Evolutionary conservation across 306 rosid genomes (phyloP).

Genomic region (Quercus wislizeni): DNA sequence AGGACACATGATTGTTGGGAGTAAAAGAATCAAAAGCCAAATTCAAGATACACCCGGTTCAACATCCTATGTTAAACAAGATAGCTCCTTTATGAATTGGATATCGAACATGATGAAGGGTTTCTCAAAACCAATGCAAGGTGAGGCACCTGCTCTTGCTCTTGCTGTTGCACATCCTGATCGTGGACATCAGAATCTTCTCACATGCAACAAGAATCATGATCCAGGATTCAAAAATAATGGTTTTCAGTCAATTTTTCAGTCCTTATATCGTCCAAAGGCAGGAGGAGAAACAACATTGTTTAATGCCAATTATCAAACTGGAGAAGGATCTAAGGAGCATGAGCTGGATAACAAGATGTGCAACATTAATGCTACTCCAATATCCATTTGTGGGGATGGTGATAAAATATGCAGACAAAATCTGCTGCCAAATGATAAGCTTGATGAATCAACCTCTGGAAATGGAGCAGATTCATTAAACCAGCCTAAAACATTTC

Average conservation of each 20-base stretch:
- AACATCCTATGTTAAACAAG: slow-evolving; percentile 35
- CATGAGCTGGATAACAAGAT: slow-evolving; percentile 32
- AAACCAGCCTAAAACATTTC: slow-evolving; percentile 36
- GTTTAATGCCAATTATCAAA: slow-evolving; percentile 26
- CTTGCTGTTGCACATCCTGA: slow-evolving; percentile 38
- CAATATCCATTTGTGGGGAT: slow-evolving; percentile 44
- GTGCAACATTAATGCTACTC: slow-evolving; percentile 44
- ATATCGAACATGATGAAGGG: slow-evolving; percentile 75
- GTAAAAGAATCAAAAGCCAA: slow-evolving; percentile 48
- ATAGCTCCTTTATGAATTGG: slow-evolving; percentile 87
- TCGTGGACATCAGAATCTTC: slow-evolving; percentile 26
- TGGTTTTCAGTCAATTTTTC: slow-evolving; percentile 79
- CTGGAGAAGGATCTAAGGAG: slow-evolving; percentile 43
- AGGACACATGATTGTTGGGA: slow-evolving; percentile 45
- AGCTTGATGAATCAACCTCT: slow-evolving; percentile 28
- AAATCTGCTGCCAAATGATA: slow-evolving; percentile 25
- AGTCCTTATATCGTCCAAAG: slow-evolving; percentile 54
- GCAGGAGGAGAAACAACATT: slow-evolving; percentile 35
- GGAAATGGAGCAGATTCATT: slow-evolving; percentile 33
- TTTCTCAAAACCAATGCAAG: slow-evolving; percentile 45
- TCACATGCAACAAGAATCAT: slow-evolving; percentile 34
- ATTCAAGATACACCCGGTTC: slow-evolving; percentile 37
- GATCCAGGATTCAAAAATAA: slow-evolving; percentile 32
- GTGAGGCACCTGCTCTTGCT: slow-evolving; percentile 36
- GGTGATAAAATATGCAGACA: slow-evolving; percentile 23